Conservation (phyloP, 2,329 filamentous ascomycete genomes). For the Fusarium xyrophilum region DNA sequence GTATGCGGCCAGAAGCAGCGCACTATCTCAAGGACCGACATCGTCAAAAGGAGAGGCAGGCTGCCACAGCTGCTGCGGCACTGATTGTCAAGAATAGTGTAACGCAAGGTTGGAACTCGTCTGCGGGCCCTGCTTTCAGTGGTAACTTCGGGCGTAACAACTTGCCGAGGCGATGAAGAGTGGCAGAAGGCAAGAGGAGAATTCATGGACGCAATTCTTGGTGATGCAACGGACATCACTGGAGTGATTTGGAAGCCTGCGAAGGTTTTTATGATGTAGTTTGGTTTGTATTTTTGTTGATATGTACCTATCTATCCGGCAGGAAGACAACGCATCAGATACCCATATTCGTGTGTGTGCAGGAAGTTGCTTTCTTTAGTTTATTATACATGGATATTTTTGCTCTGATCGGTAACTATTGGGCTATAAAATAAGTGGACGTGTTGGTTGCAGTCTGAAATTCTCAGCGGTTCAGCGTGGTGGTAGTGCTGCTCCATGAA, state of each 20-base stretch:
- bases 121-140: constrained; percentile 39
- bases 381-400: constrained; percentile 11
- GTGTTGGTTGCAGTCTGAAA: neutral
- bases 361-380: constrained; percentile 32
- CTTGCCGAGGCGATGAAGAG: constrained; percentile 55
- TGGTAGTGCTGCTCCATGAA: neutral
- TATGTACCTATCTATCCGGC: constrained; percentile 29
- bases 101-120: constrained; percentile 60
- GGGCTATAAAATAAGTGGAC: constrained; percentile 2
- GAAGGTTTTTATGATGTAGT: constrained; percentile 7
- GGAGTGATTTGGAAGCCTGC: neutral
- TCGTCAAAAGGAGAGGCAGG: constrained; percentile 91
- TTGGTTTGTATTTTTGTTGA: constrained; percentile 29
- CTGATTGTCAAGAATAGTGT: constrained; percentile 95
- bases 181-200: constrained; percentile 9
- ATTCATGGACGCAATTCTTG: neutral
- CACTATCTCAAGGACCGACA: constrained; percentile 88
- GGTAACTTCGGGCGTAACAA: constrained; percentile 56
- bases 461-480: neutral
- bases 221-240: neutral
- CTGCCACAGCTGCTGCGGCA: constrained; percentile 87
- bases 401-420: neutral
- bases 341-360: constrained; percentile 38
- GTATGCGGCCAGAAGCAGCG: constrained; percentile 92
- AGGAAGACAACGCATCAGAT: constrained; percentile 42